These are phyloP conservation scores for Panaeolus cyanescens DNA, from an alignment of 768 basidiomycete species.

Conservation along the genomic window DNA sequence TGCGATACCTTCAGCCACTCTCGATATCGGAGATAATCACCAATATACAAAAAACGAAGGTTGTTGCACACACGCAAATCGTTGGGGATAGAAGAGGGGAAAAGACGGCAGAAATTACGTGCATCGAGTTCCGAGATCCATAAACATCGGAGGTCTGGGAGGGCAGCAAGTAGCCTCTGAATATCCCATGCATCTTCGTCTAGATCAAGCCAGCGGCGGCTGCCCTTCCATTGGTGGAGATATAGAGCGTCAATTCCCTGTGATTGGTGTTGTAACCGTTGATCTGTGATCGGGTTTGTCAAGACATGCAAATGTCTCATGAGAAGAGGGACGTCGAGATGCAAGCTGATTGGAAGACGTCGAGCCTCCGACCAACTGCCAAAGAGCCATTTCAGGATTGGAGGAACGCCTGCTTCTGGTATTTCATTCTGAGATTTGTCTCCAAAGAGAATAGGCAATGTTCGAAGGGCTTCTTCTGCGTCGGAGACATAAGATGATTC, in stretches of 20 bases:
- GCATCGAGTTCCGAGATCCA: background rate
- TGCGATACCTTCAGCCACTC: background rate
- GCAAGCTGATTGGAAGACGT: background rate
- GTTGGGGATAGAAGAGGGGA: background rate
- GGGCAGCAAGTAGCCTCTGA: background rate
- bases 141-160: background rate
- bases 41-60: background rate
- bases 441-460: background rate
- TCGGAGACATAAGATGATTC: background rate
- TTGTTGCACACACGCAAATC: background rate
- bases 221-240: background rate
- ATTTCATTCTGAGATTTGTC: background rate
- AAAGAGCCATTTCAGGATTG: background rate
- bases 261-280: background rate
- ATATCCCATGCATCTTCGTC: background rate
- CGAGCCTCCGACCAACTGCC: background rate
- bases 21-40: background rate
- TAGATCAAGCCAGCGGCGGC: background rate
- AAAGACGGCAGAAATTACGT: background rate
- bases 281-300: no score
- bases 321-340: background rate
- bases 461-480: background rate
- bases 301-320: background rate
- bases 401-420: background rate
- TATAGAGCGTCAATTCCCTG: background rate